A percentile compares a stretch with the other conserved stretches of the same genome.
Conservation (phyloP, 2,329 filamentous ascomycete species). For the Purpureocillium takamizusanense region DNA sequence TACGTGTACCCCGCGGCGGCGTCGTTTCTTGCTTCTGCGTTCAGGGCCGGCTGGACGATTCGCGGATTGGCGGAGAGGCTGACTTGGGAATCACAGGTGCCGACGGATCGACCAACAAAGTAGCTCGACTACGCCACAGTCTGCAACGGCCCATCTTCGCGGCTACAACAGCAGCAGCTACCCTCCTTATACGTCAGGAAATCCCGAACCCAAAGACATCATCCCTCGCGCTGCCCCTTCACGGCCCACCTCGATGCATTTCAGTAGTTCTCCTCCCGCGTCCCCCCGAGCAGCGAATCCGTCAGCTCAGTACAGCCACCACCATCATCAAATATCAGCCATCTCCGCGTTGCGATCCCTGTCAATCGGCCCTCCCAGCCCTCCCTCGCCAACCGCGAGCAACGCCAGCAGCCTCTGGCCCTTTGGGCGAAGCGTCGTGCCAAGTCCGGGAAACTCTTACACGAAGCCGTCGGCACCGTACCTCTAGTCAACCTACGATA, state of each 20-base stretch:
- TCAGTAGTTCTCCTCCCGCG: conserved; percentile 38
- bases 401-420: conserved; percentile 41
- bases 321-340: conserved; percentile 37
- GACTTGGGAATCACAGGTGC: conserved; percentile 35
- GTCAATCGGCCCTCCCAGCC: conserved; percentile 44
- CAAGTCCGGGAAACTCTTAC: conserved; percentile 46
- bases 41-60: too few relatives aligned
- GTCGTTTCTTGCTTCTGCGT: too few relatives aligned
- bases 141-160: conserved; percentile 14
- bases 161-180: conserved; percentile 27
- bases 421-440: conserved; percentile 40
- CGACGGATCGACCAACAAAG: conserved; percentile 44
- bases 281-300: too few relatives aligned
- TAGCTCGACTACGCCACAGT: conserved; percentile 20
- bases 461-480: conserved; percentile 25
- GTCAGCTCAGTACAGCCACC: conserved; percentile 8
- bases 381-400: conserved; percentile 40
- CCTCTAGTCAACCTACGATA: conserved; percentile 46
- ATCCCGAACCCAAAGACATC: conserved; percentile 50
- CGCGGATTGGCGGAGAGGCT: too few relatives aligned
- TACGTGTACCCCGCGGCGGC: conserved; percentile 7
- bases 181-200: conserved; percentile 34
- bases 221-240: conserved; percentile 56
- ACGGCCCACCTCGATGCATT: conserved; percentile 45
- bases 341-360: conserved; percentile 48